Percentiles rank a stretch among this genome's conserved stretches.
These are phyloP conservation scores for Athelia sp. DNA, from an alignment of 1,284 basidiomycete species.

Conservation along the genomic window DNA sequence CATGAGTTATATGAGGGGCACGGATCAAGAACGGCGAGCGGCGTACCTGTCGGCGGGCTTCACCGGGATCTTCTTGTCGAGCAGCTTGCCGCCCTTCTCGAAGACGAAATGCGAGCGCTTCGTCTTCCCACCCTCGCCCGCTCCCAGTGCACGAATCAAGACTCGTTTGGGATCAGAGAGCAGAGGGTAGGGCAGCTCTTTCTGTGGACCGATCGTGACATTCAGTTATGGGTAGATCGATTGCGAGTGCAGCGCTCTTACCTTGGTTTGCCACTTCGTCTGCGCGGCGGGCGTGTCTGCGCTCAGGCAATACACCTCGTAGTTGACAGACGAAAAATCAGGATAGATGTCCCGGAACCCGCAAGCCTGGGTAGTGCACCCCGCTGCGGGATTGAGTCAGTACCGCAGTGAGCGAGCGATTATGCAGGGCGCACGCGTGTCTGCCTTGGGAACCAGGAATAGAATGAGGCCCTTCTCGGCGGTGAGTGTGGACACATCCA, in stretches of 20 bases:
- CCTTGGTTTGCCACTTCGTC: constrained; percentile 81
- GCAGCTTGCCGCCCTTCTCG: constrained; percentile 79
- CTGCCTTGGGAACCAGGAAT: constrained; percentile 83
- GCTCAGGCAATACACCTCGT: constrained; percentile 82
- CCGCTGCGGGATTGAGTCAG: constrained; percentile 58
- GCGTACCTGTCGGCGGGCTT: constrained; percentile 76
- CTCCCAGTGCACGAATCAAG: constrained; percentile 80
- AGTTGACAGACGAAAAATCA: constrained; percentile 67
- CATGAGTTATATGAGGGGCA: too few species aligned
- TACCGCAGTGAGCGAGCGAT: not conserved
- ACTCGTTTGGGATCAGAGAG: constrained; percentile 83
- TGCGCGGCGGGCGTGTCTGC: constrained; percentile 79
- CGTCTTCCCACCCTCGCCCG: constrained; percentile 76
- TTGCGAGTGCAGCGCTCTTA: too few species aligned
- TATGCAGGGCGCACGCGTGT: constrained; percentile 58
- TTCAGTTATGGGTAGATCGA: too few species aligned
- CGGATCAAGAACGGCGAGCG: too few species aligned
- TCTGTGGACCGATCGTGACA: constrained; percentile 35
- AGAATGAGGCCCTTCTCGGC: constrained; percentile 74
- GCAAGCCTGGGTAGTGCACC: constrained; percentile 87
- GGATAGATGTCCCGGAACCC: constrained; percentile 80
- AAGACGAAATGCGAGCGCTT: constrained; percentile 91
- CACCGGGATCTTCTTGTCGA: constrained; percentile 80
- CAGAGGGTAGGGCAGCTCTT: constrained; percentile 78
- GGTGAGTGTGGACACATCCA: constrained; percentile 57